Evolutionary conservation across 495 filamentous ascomycete genomes (phyloP), one percentile per base, ranked within the genome.

Genomic region (Platismatia glauca): DNA sequence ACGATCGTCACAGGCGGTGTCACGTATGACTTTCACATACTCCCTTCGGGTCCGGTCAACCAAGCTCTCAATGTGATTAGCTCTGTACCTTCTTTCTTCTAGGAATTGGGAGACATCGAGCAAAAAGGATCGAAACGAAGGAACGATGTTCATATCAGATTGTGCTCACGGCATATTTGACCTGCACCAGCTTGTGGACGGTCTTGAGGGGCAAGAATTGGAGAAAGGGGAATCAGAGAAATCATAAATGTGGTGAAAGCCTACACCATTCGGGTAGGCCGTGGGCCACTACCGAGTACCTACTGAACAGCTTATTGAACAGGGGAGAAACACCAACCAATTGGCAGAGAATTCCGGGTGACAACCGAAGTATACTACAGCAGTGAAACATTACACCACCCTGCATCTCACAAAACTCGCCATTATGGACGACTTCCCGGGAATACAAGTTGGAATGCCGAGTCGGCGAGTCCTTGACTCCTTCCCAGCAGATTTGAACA

Each of bases 401-500:
- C 74, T 95, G 55, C 95, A 96, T 79, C 75, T 96, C 43, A 96
- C 91, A 64, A 96, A 92, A 72, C 86, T 95, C 61, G 90, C 95
- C 71, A 80, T 96, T 24, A 82, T 97, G 15, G 91, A 96, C 71
- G 85, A 83, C 50, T 90, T 96, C 72, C 78, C 84, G 35, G 84
- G 87, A 70, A 85, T 97, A 76, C 85, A 89, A 77, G 82, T 95
- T 48, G 90, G 84, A 8, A 80, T 86, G 22, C 85, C 80, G 4
- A n/a, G n/a, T n/a, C n/a, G n/a, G n/a, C 65, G 81, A 38, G 72
- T 76, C 15, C 73, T 86, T 13, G 75, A 79, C 39, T 77, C 76
- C 13, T 88, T 90, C 76, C 89, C 89, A 44, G 86, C 89, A 20
- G 82, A 88, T 67, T 74, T 86, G n/a, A 76, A 81, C n/a, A 71